Base-by-base conservation (phyloP, 208 protist genomes). In the Leishmania aethiopica region DNA sequence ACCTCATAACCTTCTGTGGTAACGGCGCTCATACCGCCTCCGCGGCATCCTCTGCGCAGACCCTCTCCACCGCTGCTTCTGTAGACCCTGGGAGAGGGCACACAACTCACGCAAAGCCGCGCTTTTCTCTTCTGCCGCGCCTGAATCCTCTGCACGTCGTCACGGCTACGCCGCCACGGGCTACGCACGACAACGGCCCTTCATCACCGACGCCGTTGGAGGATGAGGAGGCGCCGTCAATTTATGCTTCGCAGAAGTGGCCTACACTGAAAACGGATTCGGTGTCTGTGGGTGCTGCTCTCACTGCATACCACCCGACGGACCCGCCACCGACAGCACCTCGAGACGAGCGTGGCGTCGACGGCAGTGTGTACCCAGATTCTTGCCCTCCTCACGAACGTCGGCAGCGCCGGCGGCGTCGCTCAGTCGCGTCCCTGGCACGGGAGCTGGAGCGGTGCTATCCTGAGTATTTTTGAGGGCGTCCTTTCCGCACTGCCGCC, bases 361-460 rank as follows among this genome's bases (percentile, higher is more conserved):
- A 73, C 42, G 69, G 42, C 25, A 51, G 45, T 73, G 69, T 13
- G 35, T 42, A 22, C 6, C 37, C 49, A 19, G 17, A 19, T 76
- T 22, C 1, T 45, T 76, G 45, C 49, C 32, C 32, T 11, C n/a
- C 49, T 55, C 47, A 2, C 49, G 47, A 60, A 55, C 49, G n/a
- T 37, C 28, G 19, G 53, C 60, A 74, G n/a, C 45, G 51, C 10
- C 73, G 51, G 1, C 37, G 66, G 67, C 69, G 55, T 37, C 69
- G 81, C 71, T 81, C 81, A 1, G 45, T 47, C 22, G 67, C 77
- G 11, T 78, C 76, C 49, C 32, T 85, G 53, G 81, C 47, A 28
- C 71, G 71, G 42, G 81, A 85, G 77, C 69, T 85, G 59, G 42
- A 55, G 6, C 42, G 60, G 40, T 66, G 45, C 49, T 85, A 85